A percentile compares a stretch with the other conserved stretches of the same genome.
Evolutionary conservation across 768 basidiomycete species (phyloP).

Genomic region (Suillus tomentosus): DNA sequence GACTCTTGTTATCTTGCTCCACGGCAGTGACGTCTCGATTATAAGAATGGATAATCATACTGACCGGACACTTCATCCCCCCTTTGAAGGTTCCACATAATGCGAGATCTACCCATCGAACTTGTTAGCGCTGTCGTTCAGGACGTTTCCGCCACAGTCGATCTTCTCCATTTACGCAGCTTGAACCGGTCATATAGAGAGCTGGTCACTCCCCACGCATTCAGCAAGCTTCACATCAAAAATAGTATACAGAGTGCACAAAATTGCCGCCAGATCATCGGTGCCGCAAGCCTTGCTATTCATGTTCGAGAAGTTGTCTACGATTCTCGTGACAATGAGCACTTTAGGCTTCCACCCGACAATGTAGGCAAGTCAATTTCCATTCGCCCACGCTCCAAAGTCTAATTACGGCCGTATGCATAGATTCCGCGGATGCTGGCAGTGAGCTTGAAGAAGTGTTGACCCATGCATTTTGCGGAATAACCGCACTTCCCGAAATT

Average conservation of each 20-base stretch:
- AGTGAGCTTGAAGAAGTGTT: constrained; percentile 34
- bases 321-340: constrained; percentile 28
- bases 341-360: constrained; percentile 26
- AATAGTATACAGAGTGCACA: constrained; percentile 32
- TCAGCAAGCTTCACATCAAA: constrained; percentile 25
- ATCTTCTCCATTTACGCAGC: constrained; percentile 30
- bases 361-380: constrained; percentile 13
- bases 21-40: not conserved
- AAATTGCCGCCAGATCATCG: constrained; percentile 24
- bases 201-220: constrained; percentile 27
- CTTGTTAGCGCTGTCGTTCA: constrained; percentile 27
- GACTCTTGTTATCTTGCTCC: not conserved
- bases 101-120: constrained; percentile 31
- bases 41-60: not conserved
- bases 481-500: constrained; percentile 24
- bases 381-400: too few species aligned
- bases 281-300: constrained; percentile 22
- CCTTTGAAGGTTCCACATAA: constrained; percentile 7
- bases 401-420: constrained; percentile 4
- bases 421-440: constrained; percentile 28
- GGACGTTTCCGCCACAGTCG: constrained; percentile 23
- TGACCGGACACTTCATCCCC: not conserved
- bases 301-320: constrained; percentile 31
- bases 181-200: constrained; percentile 28
- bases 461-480: constrained; percentile 25